Base-by-base conservation (phyloP, 2,329 filamentous ascomycete genomes). In the Sporothrix mexicana region DNA sequence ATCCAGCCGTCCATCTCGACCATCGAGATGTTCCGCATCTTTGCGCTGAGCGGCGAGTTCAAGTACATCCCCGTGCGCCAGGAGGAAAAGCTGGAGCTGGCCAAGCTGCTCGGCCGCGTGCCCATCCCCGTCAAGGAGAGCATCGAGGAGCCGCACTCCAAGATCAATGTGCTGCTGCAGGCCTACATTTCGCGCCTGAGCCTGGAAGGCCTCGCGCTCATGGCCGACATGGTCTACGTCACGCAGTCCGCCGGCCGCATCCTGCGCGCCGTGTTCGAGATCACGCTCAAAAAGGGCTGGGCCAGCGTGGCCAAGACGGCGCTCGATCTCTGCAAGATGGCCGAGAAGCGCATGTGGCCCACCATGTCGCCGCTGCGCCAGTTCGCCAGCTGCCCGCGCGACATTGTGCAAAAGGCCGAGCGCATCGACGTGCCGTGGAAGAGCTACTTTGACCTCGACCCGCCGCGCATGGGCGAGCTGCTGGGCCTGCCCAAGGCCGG, bases 291-390 rank as follows among this genome's bases (percentile, higher is more conserved):
- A 84, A 98, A 98, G 82, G 95, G 95, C 47, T 99, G 95, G 95
- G 90, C 96, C 0, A 92, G 91, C 17, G 96, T 98, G 3, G 93
- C 96, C 9, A 97, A 96, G 84, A 94, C 92, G 75, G 95, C 96
- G 0, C 85, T 99, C 57, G 93, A 97, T 78, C 87, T 99, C 70
- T 99, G 97, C 84, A 99, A 99, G 84, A 98, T 97, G 94, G 96
- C 95, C 0, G 96, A 99, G 85, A 97, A 97, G 86, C 89, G 97
- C 68, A 99, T 99, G 97, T 99, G 96, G 96, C 95, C 95, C 15
- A 98, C 95, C 6, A 99, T 98, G 96, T 93, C 94, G 51, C 96
- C 97, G 12, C 86, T 99, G 45, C 90, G 96, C 71, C 96, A 99
- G 79, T 99, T 99, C 79, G 89, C 92, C 3, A 84, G 85, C 53